These are phyloP conservation scores for Sporopachydermia quercuum DNA, from an alignment of 805 yeast genomes.

Conservation along the genomic window DNA sequence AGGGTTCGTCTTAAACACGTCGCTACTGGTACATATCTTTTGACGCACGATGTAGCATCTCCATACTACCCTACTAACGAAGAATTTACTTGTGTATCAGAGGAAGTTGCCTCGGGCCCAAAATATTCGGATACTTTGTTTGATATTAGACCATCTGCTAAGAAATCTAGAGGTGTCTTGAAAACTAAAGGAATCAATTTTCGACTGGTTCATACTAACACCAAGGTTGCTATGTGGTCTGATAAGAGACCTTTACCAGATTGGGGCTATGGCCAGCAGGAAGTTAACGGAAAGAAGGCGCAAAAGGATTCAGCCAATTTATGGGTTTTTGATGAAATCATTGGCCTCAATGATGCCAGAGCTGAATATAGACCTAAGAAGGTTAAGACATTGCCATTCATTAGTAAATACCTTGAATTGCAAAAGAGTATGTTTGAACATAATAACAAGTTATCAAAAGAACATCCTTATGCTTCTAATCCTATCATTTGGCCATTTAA, in stretches of 20 bases:
- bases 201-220: slow-evolving; percentile 66
- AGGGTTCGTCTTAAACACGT: slow-evolving; percentile 68
- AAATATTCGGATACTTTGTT: slow-evolving; percentile 66
- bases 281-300: slow-evolving; percentile 89
- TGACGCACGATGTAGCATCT: slow-evolving; percentile 94
- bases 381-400: slow-evolving; percentile 51
- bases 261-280: slow-evolving; percentile 89
- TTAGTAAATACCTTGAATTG: slow-evolving; percentile 78
- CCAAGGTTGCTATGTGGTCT: slow-evolving; percentile 90
- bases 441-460: slow-evolving; percentile 72
- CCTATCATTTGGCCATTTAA: slow-evolving; percentile 90
- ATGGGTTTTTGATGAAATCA: slow-evolving; percentile 66
- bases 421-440: slow-evolving; percentile 84
- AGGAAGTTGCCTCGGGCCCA: slow-evolving; percentile 39
- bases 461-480: slow-evolving; percentile 90
- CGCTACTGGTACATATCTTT: slow-evolving; percentile 60
- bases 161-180: slow-evolving; percentile 33
- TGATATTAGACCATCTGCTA: slow-evolving; percentile 47
- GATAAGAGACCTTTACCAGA: slow-evolving; percentile 75
- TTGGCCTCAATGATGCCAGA: slow-evolving; percentile 51
- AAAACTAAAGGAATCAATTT: slow-evolving; percentile 59
- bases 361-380: slow-evolving; percentile 47
- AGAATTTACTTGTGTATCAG: slow-evolving; percentile 67
- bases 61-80: slow-evolving; percentile 86
- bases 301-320: slow-evolving; percentile 46